Evolutionary conservation across 257 asterid species (phyloP).

Genomic region (Solanum phureja): DNA sequence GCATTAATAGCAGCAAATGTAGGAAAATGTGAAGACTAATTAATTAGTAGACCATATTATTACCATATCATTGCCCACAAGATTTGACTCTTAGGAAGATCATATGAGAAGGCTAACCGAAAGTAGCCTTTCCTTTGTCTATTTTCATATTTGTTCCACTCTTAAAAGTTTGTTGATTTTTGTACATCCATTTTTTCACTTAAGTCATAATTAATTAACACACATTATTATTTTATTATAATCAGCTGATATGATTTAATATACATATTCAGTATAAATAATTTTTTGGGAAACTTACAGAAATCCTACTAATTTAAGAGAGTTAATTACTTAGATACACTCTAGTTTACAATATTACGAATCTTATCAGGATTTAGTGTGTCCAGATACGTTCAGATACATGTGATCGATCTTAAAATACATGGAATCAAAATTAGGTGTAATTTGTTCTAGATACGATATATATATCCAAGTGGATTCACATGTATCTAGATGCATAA

Average conservation of each 20-base stretch:
- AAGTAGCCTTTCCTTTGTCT: constrained; percentile 30
- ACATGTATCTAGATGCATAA: too few species aligned
- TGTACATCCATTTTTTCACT: background rate
- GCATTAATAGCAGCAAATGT: constrained; percentile 9
- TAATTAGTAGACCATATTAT: constrained; percentile 6
- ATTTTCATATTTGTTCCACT: constrained; percentile 1
- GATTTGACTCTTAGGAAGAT: background rate
- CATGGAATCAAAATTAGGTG: too few species aligned
- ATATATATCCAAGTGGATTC: too few species aligned
- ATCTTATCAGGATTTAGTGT: too few species aligned
- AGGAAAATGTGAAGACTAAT: background rate
- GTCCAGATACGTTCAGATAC: too few species aligned
- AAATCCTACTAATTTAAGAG: background rate
- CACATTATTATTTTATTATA: background rate
- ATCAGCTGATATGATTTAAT: background rate
- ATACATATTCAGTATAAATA: background rate
- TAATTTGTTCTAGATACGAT: too few species aligned
- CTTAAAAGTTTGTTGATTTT: background rate
- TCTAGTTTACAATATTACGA: too few species aligned
- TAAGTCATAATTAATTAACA: background rate
- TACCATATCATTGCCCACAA: constrained; percentile 35
- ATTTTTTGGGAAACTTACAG: background rate
- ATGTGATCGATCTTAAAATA: too few species aligned
- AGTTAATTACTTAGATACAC: too few species aligned
- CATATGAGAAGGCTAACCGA: constrained; percentile 12